Evolutionary conservation across 139 green algal species (phyloP).

Genomic region (Nannochloris sp.): DNA sequence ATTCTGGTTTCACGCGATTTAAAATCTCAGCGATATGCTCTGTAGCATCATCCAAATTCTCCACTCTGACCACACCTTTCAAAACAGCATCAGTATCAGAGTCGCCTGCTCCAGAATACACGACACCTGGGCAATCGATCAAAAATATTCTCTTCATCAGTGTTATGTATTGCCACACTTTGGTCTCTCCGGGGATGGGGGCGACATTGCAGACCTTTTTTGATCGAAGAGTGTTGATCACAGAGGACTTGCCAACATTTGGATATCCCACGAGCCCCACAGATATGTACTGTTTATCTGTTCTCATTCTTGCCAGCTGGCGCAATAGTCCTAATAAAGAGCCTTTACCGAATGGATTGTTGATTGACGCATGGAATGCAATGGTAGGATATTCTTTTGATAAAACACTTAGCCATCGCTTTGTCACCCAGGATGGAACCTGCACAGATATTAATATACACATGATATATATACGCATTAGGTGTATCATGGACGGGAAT

Average conservation of each 20-base stretch:
- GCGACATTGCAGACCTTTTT: conserved; percentile 97
- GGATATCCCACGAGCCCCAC: conserved; percentile 98
- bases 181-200: conserved; percentile 94
- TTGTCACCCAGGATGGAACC: conserved; percentile 96
- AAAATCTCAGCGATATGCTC: conserved; percentile 75
- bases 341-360: conserved; percentile 97
- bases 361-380: conserved; percentile 93
- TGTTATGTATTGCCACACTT: conserved; percentile 99
- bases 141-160: conserved; percentile 98
- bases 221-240: conserved; percentile 96
- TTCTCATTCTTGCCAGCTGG: conserved; percentile 78
- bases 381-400: conserved; percentile 88
- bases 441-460: conserved; percentile 20
- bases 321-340: conserved; percentile 70
- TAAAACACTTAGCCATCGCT: conserved; percentile 86
- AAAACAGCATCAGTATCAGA: conserved; percentile 82
- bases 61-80: conserved; percentile 90
- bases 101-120: conserved; percentile 83
- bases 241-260: conserved; percentile 96
- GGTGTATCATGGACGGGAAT: neutral
- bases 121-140: conserved; percentile 97
- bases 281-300: conserved; percentile 91
- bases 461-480: neutral
- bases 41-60: conserved; percentile 86
- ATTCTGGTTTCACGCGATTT: conserved; percentile 71